Percentiles rank a stretch among this genome's conserved stretches.
These are phyloP conservation scores for Flaveria bidentis DNA, from an alignment of 129 eudicot species.

Conservation along the genomic window DNA sequence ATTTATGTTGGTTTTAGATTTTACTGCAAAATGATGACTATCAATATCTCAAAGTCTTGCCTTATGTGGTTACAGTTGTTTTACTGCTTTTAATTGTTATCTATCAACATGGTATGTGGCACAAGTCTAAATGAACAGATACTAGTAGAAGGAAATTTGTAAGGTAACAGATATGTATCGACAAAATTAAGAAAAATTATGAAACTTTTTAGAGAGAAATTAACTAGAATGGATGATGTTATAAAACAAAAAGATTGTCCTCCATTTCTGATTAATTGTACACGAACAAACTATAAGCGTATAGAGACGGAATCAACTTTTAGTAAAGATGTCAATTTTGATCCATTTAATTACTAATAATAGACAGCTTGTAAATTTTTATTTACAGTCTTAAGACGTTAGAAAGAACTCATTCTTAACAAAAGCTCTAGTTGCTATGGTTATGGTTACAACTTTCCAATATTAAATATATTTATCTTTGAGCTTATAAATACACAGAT, in stretches of 20 bases:
- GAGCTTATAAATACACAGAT: too few species aligned
- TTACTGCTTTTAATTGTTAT: constrained; percentile 5
- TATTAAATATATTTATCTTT: too few species aligned
- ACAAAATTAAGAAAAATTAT: neutral
- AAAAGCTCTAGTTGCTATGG: too few species aligned
- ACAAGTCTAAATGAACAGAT: constrained; percentile 2
- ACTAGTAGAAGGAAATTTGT: neutral
- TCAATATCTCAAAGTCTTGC: constrained; percentile 3
- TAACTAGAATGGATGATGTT: neutral
- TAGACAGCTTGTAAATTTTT: neutral
- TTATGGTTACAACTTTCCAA: too few species aligned
- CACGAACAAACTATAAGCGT: neutral
- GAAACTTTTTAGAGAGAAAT: neutral
- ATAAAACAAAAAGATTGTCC: neutral
- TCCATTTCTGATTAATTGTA: neutral
- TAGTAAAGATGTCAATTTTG: neutral
- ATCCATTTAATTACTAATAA: neutral
- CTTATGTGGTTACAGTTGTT: neutral
- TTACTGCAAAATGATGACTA: constrained; percentile 3
- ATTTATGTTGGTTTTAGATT: neutral
- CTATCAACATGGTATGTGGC: constrained; percentile 13
- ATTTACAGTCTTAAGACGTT: too few species aligned
- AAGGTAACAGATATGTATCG: neutral
- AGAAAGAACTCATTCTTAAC: too few species aligned
- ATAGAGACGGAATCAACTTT: neutral